Evolutionary conservation across 495 filamentous ascomycete species (phyloP).

Genomic region (Hapsidospora chrysogenum): DNA sequence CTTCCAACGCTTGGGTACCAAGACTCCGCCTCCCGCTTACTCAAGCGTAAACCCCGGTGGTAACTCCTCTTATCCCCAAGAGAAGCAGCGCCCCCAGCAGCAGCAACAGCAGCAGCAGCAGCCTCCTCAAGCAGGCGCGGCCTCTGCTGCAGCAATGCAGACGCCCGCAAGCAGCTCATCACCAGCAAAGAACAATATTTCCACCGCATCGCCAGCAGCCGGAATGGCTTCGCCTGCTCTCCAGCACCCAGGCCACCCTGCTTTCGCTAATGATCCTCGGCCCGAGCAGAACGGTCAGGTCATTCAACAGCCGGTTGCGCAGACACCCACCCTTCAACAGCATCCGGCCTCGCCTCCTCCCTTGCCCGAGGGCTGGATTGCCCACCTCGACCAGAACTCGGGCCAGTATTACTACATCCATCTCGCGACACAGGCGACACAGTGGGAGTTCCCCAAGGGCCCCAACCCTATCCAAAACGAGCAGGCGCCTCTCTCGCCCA

Average conservation of each 20-base stretch:
- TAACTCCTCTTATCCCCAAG: constrained; percentile 48
- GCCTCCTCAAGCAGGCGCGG: constrained; percentile 10
- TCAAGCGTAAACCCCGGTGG: constrained; percentile 49
- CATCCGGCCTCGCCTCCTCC: constrained; percentile 70
- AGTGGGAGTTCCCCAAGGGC: constrained; percentile 96
- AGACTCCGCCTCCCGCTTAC: constrained; percentile 84
- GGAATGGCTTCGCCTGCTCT: constrained; percentile 27
- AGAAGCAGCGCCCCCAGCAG: constrained; percentile 43
- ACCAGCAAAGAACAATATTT: constrained; percentile 7
- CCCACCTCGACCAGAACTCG: constrained; percentile 83
- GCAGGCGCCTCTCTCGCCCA: constrained; percentile 61
- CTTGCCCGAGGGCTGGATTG: constrained; percentile 95
- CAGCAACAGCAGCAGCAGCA: constrained; percentile 8
- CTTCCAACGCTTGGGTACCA: constrained; percentile 72
- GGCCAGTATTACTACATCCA: constrained; percentile 99
- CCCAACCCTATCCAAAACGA: constrained; percentile 72
- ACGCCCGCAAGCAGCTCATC: background rate
- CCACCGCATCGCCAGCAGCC: constrained; percentile 8
- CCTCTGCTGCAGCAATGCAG: constrained; percentile 6
- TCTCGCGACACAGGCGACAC: constrained; percentile 84
- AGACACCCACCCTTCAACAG: constrained; percentile 31
- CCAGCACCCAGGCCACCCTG: constrained; percentile 51
- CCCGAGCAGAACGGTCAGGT: constrained; percentile 17
- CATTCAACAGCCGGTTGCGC: constrained; percentile 21
- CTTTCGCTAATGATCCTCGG: constrained; percentile 67